Percentiles rank a stretch among this genome's conserved stretches.
Conservation (phyloP, 352 stramenopile species). For the Globisporangium mamillatum region DNA sequence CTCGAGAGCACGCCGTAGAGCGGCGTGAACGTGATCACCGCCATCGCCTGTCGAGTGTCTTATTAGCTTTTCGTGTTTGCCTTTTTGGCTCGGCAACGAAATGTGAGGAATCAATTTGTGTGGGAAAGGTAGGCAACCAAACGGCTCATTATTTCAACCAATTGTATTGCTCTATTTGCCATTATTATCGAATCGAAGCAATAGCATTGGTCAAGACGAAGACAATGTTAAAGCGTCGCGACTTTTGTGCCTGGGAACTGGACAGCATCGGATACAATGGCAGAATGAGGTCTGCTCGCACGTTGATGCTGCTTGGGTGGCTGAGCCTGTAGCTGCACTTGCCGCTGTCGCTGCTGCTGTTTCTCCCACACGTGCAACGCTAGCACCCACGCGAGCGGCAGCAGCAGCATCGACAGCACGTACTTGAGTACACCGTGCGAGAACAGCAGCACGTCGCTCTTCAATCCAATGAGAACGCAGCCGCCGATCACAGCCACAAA, state of each 20-base stretch:
- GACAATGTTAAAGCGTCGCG: slow-evolving; percentile 13
- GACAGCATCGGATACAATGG: neutral
- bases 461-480: slow-evolving; percentile 37
- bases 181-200: too few relatives aligned
- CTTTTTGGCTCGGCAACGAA: slow-evolving; percentile 2
- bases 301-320: slow-evolving; percentile 1
- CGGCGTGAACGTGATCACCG: slow-evolving; percentile 90
- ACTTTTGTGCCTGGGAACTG: slow-evolving; percentile 21
- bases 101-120: slow-evolving; percentile 6
- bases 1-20: slow-evolving; percentile 85
- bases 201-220: slow-evolving; percentile 7
- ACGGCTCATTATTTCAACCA: slow-evolving; percentile 4
- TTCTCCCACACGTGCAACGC: slow-evolving; percentile 52
- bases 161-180: neutral
- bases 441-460: slow-evolving; percentile 34
- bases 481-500: slow-evolving; percentile 30
- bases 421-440: slow-evolving; percentile 31
- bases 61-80: neutral
- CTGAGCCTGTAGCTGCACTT: neutral
- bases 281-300: slow-evolving; percentile 6
- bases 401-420: slow-evolving; percentile 43
- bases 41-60: slow-evolving; percentile 43
- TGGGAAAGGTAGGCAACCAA: neutral
- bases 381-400: slow-evolving; percentile 45
- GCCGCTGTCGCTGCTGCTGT: neutral